These are phyloP conservation scores for Linderniella brevidens DNA, from an alignment of 257 asterid species.

Conservation along the genomic window DNA sequence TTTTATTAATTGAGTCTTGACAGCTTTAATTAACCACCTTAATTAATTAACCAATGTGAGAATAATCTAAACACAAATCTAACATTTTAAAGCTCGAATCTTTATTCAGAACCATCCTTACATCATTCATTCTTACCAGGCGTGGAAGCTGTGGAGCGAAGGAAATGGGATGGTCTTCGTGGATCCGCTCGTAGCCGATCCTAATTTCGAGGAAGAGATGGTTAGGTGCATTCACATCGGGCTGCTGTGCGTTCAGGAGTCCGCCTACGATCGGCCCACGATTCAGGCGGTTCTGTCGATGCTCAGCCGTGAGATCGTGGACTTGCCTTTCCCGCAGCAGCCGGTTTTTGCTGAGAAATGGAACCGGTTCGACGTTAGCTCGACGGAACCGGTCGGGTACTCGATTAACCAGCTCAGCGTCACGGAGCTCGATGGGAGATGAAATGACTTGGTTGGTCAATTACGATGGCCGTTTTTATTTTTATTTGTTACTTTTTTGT, in stretches of 20 bases:
- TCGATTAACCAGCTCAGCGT: not conserved
- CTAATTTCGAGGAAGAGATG: not conserved
- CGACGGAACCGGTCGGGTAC: not conserved
- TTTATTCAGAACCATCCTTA: no score
- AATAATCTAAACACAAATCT: no score
- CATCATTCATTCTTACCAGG: not conserved
- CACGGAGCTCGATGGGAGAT: not conserved
- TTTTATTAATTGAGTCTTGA: no score
- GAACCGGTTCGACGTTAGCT: not conserved
- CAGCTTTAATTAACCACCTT: no score
- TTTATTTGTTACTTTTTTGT: no score
- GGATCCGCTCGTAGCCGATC: slow-evolving; percentile 5
- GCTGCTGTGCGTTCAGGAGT: slow-evolving; percentile 12
- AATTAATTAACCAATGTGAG: no score
- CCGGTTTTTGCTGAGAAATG: slow-evolving; percentile 7
- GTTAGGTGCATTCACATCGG: slow-evolving; percentile 11
- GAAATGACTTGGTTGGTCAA: not conserved
- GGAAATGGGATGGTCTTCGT: slow-evolving; percentile 4
- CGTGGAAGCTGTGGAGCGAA: slow-evolving; percentile 15
- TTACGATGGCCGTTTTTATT: no score
- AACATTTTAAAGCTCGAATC: no score
- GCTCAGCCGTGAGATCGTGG: slow-evolving; percentile 11
- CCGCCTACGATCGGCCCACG: slow-evolving; percentile 3
- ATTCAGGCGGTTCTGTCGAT: slow-evolving; percentile 1
- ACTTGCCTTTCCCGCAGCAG: slow-evolving; percentile 4